These are phyloP conservation scores for Coemansia sp. DNA, from an alignment of 192 early-diverging fungal genomes.

Conservation along the genomic window DNA sequence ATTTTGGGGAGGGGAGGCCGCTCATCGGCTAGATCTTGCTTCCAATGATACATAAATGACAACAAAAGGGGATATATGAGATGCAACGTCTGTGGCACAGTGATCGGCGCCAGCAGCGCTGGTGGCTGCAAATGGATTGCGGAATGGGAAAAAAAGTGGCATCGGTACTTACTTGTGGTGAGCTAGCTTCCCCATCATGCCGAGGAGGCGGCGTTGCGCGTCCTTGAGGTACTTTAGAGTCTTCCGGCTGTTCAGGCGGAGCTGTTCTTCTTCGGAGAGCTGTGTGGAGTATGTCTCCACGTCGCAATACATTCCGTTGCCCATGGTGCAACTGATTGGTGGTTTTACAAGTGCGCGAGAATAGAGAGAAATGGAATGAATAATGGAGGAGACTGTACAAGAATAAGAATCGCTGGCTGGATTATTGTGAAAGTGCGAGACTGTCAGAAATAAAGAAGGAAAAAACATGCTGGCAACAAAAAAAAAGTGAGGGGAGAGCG, in stretches of 20 bases:
- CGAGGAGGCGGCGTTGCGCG: slow-evolving; percentile 24
- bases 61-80: slow-evolving; percentile 6
- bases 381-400: background rate
- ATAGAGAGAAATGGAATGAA: background rate
- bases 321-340: slow-evolving; percentile 21
- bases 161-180: slow-evolving; percentile 37
- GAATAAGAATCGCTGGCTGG: background rate
- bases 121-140: slow-evolving; percentile 1
- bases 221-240: slow-evolving; percentile 32
- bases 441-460: slow-evolving; percentile 2
- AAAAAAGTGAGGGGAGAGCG: background rate
- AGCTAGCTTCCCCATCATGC: slow-evolving; percentile 23
- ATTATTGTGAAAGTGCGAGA: background rate
- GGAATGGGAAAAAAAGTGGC: background rate
- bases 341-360: slow-evolving; percentile 5
- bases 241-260: slow-evolving; percentile 31
- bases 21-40: slow-evolving; percentile 5
- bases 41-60: background rate
- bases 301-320: slow-evolving; percentile 48
- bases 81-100: slow-evolving; percentile 11
- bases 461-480: background rate
- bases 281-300: slow-evolving; percentile 21
- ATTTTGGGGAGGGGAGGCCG: background rate
- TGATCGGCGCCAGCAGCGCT: slow-evolving; percentile 1
- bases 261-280: slow-evolving; percentile 22